A percentile compares a stretch with the other conserved stretches of the same genome.
phyloP scores from a whole-genome alignment of 768 basidiomycete genomes.

The Termitomyces sp. region DNA sequence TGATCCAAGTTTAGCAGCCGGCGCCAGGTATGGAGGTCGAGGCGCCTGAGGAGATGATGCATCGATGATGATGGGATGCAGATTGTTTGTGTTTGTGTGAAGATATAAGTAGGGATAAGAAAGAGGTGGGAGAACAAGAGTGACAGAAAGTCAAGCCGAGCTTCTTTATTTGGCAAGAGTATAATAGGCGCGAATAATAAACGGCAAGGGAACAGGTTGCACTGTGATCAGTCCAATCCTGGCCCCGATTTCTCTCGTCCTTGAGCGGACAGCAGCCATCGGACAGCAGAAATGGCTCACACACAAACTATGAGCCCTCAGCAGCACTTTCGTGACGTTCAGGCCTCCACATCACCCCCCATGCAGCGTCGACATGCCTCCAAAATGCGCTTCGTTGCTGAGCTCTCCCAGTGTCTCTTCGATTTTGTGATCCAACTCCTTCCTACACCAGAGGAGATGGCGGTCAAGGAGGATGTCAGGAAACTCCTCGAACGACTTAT shows the following conservation, averaged over 20 bases:
- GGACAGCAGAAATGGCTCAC: constrained; percentile 30
- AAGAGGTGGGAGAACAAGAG: not conserved
- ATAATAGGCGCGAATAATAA: constrained; percentile 17
- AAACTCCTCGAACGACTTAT: constrained; percentile 94
- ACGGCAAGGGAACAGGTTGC: constrained; percentile 9
- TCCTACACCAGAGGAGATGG: constrained; percentile 84
- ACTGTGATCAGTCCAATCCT: constrained; percentile 18
- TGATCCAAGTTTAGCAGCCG: not conserved
- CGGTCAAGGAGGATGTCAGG: constrained; percentile 93
- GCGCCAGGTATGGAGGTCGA: not conserved
- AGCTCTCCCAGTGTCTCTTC: constrained; percentile 87
- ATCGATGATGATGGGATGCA: not conserved
- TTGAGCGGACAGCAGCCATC: constrained; percentile 10
- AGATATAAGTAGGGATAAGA: not conserved
- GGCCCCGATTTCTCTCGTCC: constrained; percentile 14
- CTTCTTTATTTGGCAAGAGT: constrained; percentile 17
- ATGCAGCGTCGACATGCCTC: constrained; percentile 34
- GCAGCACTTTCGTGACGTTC: constrained; percentile 29
- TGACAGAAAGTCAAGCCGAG: constrained; percentile 5
- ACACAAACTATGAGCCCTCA: constrained; percentile 35
- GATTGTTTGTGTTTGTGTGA: not conserved
- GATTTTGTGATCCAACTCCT: constrained; percentile 92
- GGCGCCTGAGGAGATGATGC: not conserved
- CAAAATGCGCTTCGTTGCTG: constrained; percentile 64
- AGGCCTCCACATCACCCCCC: constrained; percentile 22